Evolutionary conservation across 179 eudicot species (phyloP), one percentile per base, ranked within the genome.

Genomic region (Beta macrorhiza): DNA sequence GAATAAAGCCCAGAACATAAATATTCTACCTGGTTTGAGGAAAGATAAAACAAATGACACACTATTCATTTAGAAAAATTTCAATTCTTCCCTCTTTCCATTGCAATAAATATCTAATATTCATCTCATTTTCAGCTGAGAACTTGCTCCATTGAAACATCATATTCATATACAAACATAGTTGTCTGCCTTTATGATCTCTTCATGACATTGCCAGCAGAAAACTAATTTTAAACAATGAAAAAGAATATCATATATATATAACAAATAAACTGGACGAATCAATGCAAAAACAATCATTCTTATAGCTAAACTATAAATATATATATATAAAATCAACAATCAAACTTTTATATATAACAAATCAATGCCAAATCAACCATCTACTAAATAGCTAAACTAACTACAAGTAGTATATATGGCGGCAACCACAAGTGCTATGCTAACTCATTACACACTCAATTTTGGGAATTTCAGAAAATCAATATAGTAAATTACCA

Each of bases 151-250:
- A 49, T 42, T 78, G 68, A 85, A 78, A 82, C 80, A 78, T 63
- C 56, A 68, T 75, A 78, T 82, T 82, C 82, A 78, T 80, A 74
- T 57, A 29, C 42, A 55, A 72, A 85, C 49, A 63, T 42, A 75
- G 22, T 69, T 85, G 87, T 85, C 84, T 79, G 80, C 87, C 85
- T 79, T 82, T 85, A 57, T 61, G 76, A 85, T 71, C 71, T 75
- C 87, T 56, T 53, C 20, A 59, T 78, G 68, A 79, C 85, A 85
- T 79, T 82, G 79, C 74, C 75, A 75, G 32, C 80, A 61, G 47
- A n/a, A 59, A 51, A 73, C 7, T 32, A 5, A 44, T 53, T 13
- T 16, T 74, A 79, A 73, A 67, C 22, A 61, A 22, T 78, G 0
- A 53, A 71, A 58, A 56, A 68, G 10, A 76, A 59, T 75, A 79